phyloP scores from a whole-genome alignment of 768 basidiomycete genomes.

The Crucibulum laeve region DNA sequence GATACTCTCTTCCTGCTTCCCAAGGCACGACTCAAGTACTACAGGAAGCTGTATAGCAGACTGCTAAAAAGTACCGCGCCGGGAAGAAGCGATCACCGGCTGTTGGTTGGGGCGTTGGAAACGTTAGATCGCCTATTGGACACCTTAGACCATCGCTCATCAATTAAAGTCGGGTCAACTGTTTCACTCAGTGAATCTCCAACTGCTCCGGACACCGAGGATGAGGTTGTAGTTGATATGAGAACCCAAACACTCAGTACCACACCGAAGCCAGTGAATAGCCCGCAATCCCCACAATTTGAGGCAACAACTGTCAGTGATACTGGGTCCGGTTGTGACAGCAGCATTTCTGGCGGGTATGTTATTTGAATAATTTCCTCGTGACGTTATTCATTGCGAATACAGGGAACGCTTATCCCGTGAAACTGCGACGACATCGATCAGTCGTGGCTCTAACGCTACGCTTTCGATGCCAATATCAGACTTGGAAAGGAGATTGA shows the following conservation, averaged over 20 bases:
- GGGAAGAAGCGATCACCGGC: conserved; percentile 80
- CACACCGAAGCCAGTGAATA: conserved; percentile 12
- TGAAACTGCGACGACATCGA: conserved; percentile 52
- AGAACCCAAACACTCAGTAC: conserved; percentile 31
- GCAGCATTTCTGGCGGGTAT: conserved; percentile 54
- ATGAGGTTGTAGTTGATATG: conserved; percentile 57
- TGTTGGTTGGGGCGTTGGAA: conserved; percentile 77
- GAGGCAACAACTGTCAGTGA: conserved; percentile 37
- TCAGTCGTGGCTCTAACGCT: conserved; percentile 47
- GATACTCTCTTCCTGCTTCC: conserved; percentile 89
- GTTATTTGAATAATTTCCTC: conserved; percentile 14
- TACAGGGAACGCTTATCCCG: conserved; percentile 55
- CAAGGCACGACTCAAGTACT: conserved; percentile 81
- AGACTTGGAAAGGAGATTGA: conserved; percentile 78
- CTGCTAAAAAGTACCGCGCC: conserved; percentile 83
- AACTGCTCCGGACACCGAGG: conserved; percentile 33
- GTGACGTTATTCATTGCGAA: conserved; percentile 5
- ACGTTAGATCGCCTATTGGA: conserved; percentile 72
- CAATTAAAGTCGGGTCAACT: conserved; percentile 42
- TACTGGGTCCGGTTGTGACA: conserved; percentile 47
- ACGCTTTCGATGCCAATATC: conserved; percentile 54
- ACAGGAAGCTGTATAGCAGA: conserved; percentile 83
- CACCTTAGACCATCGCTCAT: conserved; percentile 57
- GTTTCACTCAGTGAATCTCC: conserved; percentile 12
- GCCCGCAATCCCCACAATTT: conserved; percentile 15